These are phyloP conservation scores for Podospora pseudocomata DNA, from an alignment of 495 filamentous ascomycete species.

Conservation along the genomic window DNA sequence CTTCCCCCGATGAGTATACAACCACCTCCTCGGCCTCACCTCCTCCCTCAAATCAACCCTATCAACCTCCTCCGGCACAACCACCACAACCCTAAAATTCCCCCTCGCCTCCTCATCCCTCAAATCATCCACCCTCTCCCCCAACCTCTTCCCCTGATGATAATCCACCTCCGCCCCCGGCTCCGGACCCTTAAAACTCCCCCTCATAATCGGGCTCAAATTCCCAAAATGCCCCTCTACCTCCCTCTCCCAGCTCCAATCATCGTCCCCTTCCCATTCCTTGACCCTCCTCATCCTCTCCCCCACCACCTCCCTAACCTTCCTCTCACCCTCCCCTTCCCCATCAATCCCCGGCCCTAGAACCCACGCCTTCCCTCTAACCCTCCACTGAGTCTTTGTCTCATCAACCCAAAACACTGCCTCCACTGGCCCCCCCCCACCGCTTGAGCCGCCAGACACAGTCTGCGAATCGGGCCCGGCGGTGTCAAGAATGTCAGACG, in stretches of 20 bases:
- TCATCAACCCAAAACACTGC: conserved; percentile 78
- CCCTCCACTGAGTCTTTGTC: conserved; percentile 73
- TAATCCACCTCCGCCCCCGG: conserved; percentile 59
- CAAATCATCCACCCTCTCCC: conserved; percentile 65
- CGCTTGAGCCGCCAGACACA: conserved; percentile 29
- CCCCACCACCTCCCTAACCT: conserved; percentile 44
- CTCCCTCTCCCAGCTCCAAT: conserved; percentile 60
- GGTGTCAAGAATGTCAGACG: conserved; percentile 58
- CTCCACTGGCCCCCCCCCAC: conserved; percentile 69
- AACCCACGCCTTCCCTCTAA: conserved; percentile 70
- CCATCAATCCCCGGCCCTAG: conserved; percentile 56
- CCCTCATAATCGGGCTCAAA: conserved; percentile 69
- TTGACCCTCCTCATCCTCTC: conserved; percentile 41
- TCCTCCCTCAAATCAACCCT: conserved; percentile 66
- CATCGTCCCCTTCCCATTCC: conserved; percentile 22
- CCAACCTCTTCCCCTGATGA: conserved; percentile 48
- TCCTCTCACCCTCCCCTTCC: conserved; percentile 40
- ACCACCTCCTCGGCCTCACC: conserved; percentile 60
- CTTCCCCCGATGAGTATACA: conserved; percentile 55
- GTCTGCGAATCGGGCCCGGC: conserved; percentile 26
- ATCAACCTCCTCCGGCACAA: conserved; percentile 78
- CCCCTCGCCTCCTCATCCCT: conserved; percentile 63
- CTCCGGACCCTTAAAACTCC: conserved; percentile 72
- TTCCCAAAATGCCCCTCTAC: conserved; percentile 86
- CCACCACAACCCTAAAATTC: conserved; percentile 84